These are phyloP conservation scores for Thuja plicata DNA, from an alignment of 83 land plant species.

Conservation along the genomic window DNA sequence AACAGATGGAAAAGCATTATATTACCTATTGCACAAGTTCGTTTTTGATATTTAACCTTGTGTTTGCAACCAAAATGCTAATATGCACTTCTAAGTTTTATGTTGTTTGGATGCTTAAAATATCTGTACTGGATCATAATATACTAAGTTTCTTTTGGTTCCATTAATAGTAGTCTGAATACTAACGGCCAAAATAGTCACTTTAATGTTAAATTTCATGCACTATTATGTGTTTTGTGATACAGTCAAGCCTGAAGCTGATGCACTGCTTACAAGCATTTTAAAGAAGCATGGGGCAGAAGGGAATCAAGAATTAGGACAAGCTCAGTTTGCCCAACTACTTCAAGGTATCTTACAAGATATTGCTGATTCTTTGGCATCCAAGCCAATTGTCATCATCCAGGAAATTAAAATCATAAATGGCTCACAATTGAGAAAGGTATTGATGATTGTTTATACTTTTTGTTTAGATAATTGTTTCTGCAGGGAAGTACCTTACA, in stretches of 20 bases:
- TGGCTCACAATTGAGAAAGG: slow-evolving; percentile 76
- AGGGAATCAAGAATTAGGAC: slow-evolving; percentile 66
- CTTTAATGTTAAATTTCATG: background rate
- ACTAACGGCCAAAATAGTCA: background rate
- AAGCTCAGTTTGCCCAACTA: slow-evolving; percentile 81
- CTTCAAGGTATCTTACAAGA: slow-evolving; percentile 78
- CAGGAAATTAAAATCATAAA: slow-evolving; percentile 57
- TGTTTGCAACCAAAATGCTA: background rate
- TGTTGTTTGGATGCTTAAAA: background rate
- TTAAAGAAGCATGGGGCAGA: slow-evolving; percentile 61
- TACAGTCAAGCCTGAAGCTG: slow-evolving; percentile 39
- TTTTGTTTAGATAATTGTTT: slow-evolving; percentile 12
- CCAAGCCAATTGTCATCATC: slow-evolving; percentile 47
- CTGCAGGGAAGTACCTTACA: background rate
- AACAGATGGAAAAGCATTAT: background rate
- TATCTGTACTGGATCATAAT: background rate
- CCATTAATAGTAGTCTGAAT: background rate
- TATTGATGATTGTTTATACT: slow-evolving; percentile 10
- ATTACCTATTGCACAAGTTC: background rate
- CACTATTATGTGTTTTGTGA: background rate
- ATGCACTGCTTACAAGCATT: slow-evolving; percentile 47
- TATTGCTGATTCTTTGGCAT: slow-evolving; percentile 54
- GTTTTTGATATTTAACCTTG: background rate
- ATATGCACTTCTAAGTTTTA: background rate
- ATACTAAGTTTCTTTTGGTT: background rate